These are phyloP conservation scores for Mortierella sp. DNA, from an alignment of 371 early-diverging fungal species.

Conservation along the genomic window DNA sequence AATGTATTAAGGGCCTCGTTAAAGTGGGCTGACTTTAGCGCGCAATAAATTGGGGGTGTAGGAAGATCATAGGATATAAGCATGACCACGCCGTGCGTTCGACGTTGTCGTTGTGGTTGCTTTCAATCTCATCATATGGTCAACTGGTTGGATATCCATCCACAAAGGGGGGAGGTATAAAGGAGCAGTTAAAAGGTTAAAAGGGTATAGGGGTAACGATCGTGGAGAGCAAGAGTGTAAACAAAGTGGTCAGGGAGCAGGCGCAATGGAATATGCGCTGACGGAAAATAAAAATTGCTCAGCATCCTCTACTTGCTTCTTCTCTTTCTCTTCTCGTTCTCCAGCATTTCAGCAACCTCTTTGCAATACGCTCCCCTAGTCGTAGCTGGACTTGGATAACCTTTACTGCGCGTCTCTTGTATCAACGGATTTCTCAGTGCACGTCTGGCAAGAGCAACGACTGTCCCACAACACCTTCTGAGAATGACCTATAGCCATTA, in stretches of 20 bases:
- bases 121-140: too few species aligned
- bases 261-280: neutral
- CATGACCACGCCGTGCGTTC: neutral
- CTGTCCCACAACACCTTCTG: neutral
- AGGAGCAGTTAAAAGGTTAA: neutral
- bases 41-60: neutral
- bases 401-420: neutral
- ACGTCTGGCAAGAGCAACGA: neutral
- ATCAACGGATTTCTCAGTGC: neutral
- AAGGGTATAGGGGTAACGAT: neutral
- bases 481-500: neutral
- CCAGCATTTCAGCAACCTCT: neutral
- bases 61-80: neutral
- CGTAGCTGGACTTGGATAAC: neutral
- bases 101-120: too few species aligned
- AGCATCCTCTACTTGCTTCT: neutral
- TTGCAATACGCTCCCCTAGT: neutral
- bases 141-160: too few species aligned
- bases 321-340: slow-evolving; percentile 2
- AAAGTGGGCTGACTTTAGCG: neutral
- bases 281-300: neutral
- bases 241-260: neutral
- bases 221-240: neutral
- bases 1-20: too few species aligned
- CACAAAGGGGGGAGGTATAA: neutral